Evolutionary conservation across 2,329 filamentous ascomycete species (phyloP), one percentile per base, ranked within the genome.

Genomic region (Diaporthe amygdali): DNA sequence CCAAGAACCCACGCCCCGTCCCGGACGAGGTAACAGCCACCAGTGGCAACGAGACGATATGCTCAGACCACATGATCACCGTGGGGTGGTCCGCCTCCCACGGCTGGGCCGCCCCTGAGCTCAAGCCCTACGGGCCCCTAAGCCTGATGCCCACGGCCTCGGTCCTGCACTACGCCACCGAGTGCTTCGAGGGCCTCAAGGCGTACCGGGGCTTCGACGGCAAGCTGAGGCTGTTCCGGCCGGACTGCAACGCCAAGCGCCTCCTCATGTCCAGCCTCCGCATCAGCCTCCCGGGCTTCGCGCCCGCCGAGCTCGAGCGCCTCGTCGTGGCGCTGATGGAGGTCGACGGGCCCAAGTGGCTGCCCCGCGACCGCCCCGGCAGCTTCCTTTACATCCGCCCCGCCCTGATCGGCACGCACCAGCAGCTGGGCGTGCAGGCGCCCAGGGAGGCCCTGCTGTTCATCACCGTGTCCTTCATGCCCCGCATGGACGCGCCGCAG

Each of bases 41-140:
- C 75, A 70, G 85, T 64, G 86, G 84, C 74, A 74, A 77, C 72
- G 86, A 88, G 79, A 89, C 87, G 74, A 83, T 90, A 78, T 89
- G 88, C 85, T 95, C 93, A 74, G 95, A 98, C 86, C 95, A 98
- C 86, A 97, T 97, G 94, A 86, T 96, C 77, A 92, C 91, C 66
- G 92, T 86, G 25, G 83, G 84, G 68, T 97, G 94, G 94, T 90
- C 86, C 41, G 82, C 81, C 27, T 79, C 84, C 52, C 79, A 82
- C 25, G 94, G 94, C 76, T 97, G 94, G 94, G 86, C 87, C 46
- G 85, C 88, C 2, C 94, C 94, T 1, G 87, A 92, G 76, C 87
- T 97, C 71, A 89, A 90, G 79, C 93, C 94, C 32, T 96, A 94
- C 81, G 93, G 93, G 0, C 92, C 93, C 14, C 84, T 97, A 67